phyloP scores from a whole-genome alignment of 805 yeast species.

The Lachancea nothofagi region DNA sequence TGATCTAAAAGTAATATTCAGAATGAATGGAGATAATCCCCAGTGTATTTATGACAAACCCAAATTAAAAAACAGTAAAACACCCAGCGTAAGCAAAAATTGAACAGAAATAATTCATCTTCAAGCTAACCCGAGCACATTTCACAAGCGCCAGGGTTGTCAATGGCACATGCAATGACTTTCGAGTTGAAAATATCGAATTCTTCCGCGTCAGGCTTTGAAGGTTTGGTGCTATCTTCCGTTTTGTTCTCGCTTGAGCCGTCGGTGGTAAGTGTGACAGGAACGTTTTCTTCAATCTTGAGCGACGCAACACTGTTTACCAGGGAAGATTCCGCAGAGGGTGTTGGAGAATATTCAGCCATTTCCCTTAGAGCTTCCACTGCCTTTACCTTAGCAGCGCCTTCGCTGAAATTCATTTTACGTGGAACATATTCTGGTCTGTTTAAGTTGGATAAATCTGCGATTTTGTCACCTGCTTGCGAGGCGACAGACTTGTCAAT shows the following conservation, averaged over 20 bases:
- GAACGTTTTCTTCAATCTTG: conserved; percentile 31
- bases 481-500: conserved; percentile 88
- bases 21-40: background rate
- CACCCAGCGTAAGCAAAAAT: conserved; percentile 3
- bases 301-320: conserved; percentile 42
- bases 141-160: conserved; percentile 95
- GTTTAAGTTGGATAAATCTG: conserved; percentile 33
- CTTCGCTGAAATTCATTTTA: conserved; percentile 16
- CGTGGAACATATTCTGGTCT: conserved; percentile 37
- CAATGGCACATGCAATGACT: conserved; percentile 94
- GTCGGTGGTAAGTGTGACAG: conserved; percentile 27
- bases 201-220: conserved; percentile 36
- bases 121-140: conserved; percentile 91
- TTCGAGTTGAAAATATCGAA: conserved; percentile 86
- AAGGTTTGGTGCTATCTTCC: conserved; percentile 33
- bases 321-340: conserved; percentile 33
- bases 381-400: conserved; percentile 9
- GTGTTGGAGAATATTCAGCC: conserved; percentile 33
- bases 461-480: conserved; percentile 58
- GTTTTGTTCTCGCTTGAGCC: conserved; percentile 37
- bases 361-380: conserved; percentile 9
- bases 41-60: background rate
- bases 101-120: conserved; percentile 2
- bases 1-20: conserved; percentile 2
- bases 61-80: background rate